These are phyloP conservation scores for Alopecurus myosuroides DNA, from an alignment of 176 grass and related monocot genomes.

Conservation along the genomic window DNA sequence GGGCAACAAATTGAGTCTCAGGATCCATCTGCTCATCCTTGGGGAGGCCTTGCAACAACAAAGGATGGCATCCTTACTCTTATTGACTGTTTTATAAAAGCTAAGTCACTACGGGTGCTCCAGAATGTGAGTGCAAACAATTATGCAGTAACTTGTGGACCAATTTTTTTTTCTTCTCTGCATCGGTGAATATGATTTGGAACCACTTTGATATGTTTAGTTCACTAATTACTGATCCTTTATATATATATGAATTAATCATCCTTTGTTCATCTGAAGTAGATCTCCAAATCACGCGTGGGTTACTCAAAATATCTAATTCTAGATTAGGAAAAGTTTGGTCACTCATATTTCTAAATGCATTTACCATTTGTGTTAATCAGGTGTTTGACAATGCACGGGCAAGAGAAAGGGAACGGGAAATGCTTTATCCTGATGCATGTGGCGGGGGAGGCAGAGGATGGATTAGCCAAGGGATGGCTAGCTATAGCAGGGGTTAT, in stretches of 20 bases:
- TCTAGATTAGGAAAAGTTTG: neutral
- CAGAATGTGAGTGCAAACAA: slow-evolving; percentile 67
- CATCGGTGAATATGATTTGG: slow-evolving; percentile 5
- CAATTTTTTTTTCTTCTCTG: slow-evolving; percentile 14
- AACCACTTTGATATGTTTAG: slow-evolving; percentile 1
- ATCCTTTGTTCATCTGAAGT: slow-evolving; percentile 6
- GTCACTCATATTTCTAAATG: slow-evolving; percentile 17
- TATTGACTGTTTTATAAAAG: slow-evolving; percentile 78
- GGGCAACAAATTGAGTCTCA: slow-evolving; percentile 31
- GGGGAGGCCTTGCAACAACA: slow-evolving; percentile 80
- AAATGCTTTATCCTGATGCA: slow-evolving; percentile 98
- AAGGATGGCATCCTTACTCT: slow-evolving; percentile 87
- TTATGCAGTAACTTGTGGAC: neutral
- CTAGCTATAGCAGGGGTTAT: slow-evolving; percentile 68
- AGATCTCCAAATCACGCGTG: neutral
- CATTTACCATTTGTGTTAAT: slow-evolving; percentile 4
- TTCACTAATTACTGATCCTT: slow-evolving; percentile 4
- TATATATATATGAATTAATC: slow-evolving; percentile 26
- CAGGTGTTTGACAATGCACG: slow-evolving; percentile 98
- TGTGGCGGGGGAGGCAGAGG: slow-evolving; percentile 90
- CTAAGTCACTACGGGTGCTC: slow-evolving; percentile 64
- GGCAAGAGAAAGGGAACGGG: slow-evolving; percentile 82
- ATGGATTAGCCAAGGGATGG: slow-evolving; percentile 92
- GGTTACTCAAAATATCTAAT: neutral
- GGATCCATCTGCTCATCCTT: slow-evolving; percentile 74